phyloP scores from a whole-genome alignment of 2,329 filamentous ascomycete genomes.

The Emmonsiellopsis sp. region DNA sequence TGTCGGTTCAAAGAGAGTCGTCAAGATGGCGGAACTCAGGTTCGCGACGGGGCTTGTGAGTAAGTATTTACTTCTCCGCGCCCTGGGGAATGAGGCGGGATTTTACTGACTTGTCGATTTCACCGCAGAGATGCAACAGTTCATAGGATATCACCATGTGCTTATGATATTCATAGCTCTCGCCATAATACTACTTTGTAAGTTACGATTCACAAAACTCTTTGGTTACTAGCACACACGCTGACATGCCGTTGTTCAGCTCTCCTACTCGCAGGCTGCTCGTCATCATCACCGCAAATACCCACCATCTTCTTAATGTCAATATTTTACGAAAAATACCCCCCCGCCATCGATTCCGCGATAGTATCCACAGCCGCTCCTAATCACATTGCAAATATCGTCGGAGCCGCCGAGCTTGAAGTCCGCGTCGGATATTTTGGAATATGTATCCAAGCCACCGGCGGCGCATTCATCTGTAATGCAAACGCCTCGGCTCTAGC shows the following conservation, averaged over 20 bases:
- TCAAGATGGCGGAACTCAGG: conserved; percentile 17
- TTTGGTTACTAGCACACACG: not conserved
- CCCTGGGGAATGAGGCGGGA: not conserved
- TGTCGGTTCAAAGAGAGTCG: not conserved
- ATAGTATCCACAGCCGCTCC: conserved; percentile 88
- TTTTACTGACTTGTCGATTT: not conserved
- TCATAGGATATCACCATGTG: conserved; percentile 69
- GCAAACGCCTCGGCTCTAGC: conserved; percentile 94
- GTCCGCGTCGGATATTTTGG: conserved; percentile 96
- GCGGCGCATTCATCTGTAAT: conserved; percentile 86
- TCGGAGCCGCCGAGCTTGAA: conserved; percentile 72
- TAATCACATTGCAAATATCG: conserved; percentile 80
- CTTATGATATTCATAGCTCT: conserved; percentile 95
- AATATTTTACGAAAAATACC: conserved; percentile 89
- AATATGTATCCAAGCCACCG: conserved; percentile 88
- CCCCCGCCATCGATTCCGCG: conserved; percentile 69
- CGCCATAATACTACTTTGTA: conserved; percentile 90
- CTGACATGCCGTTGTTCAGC: conserved; percentile 44
- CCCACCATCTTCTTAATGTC: conserved; percentile 95
- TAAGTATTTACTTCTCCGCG: conserved; percentile 13
- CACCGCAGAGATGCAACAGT: conserved; percentile 46
- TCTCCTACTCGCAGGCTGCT: conserved; percentile 87
- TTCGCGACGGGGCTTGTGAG: conserved; percentile 23
- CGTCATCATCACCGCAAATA: conserved; percentile 89
- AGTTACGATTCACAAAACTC: conserved; percentile 33